Conservation (phyloP, 768 basidiomycete species). For the Coprinellus micaceus region DNA sequence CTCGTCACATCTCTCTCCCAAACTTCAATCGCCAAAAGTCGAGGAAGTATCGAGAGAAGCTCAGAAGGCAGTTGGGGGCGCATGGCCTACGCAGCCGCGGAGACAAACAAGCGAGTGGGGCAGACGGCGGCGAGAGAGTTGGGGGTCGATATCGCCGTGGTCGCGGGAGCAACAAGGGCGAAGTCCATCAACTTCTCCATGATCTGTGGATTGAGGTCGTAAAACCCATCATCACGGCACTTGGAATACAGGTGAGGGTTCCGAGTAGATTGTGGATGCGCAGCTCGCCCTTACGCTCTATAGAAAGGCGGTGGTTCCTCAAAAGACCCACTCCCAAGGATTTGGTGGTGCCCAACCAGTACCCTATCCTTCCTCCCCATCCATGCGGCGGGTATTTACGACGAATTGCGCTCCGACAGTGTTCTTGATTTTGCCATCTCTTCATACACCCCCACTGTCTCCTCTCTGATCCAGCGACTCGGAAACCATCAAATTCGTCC, state of each 20-base stretch:
- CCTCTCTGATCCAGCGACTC: background rate
- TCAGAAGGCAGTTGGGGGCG: too few relatives aligned
- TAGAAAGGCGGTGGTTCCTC: background rate
- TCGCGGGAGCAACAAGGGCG: background rate
- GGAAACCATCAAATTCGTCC: background rate
- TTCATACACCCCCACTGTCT: slow-evolving; percentile 6
- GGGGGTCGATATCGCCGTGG: background rate
- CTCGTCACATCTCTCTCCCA: background rate
- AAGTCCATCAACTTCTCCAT: background rate
- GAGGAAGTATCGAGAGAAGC: background rate
- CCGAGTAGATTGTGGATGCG: too few relatives aligned
- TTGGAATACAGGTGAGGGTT: slow-evolving; percentile 4
- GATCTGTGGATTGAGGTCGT: background rate
- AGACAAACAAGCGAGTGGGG: too few relatives aligned
- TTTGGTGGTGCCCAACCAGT: slow-evolving; percentile 25
- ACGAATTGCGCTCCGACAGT: background rate
- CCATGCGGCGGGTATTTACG: slow-evolving; percentile 23
- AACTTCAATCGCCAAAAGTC: background rate
- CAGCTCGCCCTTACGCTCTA: background rate
- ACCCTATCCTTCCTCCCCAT: slow-evolving; percentile 32
- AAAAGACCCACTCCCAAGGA: background rate
- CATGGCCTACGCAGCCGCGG: too few relatives aligned
- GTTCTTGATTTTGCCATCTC: slow-evolving; percentile 1
- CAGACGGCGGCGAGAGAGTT: too few relatives aligned
- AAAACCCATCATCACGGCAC: slow-evolving; percentile 7